These are phyloP conservation scores for Scutellaria minor DNA, from an alignment of 257 asterid species.

Conservation along the genomic window DNA sequence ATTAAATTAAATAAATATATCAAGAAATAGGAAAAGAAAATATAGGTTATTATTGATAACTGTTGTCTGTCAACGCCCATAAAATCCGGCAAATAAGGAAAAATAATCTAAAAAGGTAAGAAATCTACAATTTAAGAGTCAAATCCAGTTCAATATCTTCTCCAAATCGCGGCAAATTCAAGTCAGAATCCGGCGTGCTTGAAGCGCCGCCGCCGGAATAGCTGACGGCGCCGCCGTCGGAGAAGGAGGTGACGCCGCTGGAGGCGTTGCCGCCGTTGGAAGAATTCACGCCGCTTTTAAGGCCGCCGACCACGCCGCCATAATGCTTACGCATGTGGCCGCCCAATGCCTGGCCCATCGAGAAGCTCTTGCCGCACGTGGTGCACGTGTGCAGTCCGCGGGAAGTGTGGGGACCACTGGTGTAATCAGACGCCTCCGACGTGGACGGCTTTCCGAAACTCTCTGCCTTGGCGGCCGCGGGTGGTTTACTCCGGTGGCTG, in stretches of 20 bases:
- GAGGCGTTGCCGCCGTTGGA: slow-evolving; percentile 33
- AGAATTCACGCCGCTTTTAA: not conserved
- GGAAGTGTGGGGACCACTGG: not conserved
- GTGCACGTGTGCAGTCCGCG: slow-evolving; percentile 42
- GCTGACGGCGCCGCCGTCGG: slow-evolving; percentile 18
- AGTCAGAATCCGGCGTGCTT: slow-evolving; percentile 32
- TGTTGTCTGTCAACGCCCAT: not conserved
- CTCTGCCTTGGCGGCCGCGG: not conserved
- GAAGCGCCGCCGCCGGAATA: not conserved
- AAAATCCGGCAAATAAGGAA: not conserved
- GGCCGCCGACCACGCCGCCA: slow-evolving; percentile 32
- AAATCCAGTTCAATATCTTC: slow-evolving; percentile 26
- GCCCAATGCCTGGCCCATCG: slow-evolving; percentile 53
- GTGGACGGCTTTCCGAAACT: not conserved
- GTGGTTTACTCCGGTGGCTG: slow-evolving; percentile 41
- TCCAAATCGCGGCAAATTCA: slow-evolving; percentile 41
- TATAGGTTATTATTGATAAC: not conserved
- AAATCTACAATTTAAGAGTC: slow-evolving; percentile 28
- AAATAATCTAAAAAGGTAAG: too few relatives aligned
- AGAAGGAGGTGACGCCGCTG: slow-evolving; percentile 22
- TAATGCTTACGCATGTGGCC: slow-evolving; percentile 64
- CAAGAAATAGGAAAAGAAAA: too few relatives aligned
- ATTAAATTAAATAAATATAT: too few relatives aligned
- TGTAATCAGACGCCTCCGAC: not conserved
- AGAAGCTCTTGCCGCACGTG: slow-evolving; percentile 37